A percentile compares a stretch with the other conserved stretches of the same genome.
These are phyloP conservation scores for Diplosphaera chodatii DNA, from an alignment of 139 green algal genomes.

Conservation along the genomic window DNA sequence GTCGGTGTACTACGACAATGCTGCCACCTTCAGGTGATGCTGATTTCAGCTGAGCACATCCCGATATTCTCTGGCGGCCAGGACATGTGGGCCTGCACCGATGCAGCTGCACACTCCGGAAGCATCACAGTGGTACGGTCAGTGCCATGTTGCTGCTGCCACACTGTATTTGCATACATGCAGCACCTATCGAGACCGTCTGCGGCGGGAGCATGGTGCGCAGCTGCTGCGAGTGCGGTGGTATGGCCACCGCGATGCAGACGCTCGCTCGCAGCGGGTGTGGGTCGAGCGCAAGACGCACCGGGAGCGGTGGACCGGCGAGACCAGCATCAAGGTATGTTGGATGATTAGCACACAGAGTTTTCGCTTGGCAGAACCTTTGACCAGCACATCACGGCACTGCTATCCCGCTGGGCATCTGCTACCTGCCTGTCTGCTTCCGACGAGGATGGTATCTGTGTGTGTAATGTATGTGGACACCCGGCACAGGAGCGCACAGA, in stretches of 20 bases:
- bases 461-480: too few relatives aligned
- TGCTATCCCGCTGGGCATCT: too few relatives aligned
- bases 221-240: constrained; percentile 59
- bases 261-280: constrained; percentile 30
- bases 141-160: too few relatives aligned
- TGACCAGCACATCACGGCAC: too few relatives aligned
- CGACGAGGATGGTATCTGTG: too few relatives aligned
- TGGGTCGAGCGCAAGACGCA: constrained; percentile 86
- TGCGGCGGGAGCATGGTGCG: constrained; percentile 51
- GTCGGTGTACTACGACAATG: constrained; percentile 72
- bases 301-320: constrained; percentile 60
- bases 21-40: not conserved
- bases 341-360: not conserved
- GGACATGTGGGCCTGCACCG: too few relatives aligned
- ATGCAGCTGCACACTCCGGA: too few relatives aligned
- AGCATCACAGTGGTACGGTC: too few relatives aligned
- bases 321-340: constrained; percentile 57
- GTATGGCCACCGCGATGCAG: constrained; percentile 26
- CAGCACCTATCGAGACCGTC: constrained; percentile 55
- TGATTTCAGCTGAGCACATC: too few relatives aligned
- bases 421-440: too few relatives aligned
- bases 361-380: too few relatives aligned
- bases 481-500: not conserved
- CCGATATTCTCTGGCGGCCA: too few relatives aligned
- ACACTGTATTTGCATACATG: constrained; percentile 13